phyloP scores from a whole-genome alignment of 768 basidiomycete genomes.

The Boletus reticuloceps region DNA sequence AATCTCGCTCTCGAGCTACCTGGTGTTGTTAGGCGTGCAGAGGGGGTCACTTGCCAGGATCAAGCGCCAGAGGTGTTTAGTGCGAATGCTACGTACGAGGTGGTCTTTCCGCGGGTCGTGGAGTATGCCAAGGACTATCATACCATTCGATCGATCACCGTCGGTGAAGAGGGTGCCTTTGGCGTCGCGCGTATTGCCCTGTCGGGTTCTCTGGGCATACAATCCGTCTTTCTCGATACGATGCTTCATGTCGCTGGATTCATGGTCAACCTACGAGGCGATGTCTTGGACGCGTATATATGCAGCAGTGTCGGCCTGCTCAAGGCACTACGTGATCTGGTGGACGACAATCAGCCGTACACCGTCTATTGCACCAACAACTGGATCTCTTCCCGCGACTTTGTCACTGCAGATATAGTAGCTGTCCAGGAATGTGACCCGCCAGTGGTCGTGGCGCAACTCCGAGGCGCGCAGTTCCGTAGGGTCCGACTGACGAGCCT shows the following conservation, averaged over 20 bases:
- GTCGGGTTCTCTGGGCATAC: slow-evolving; percentile 39
- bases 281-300: slow-evolving; percentile 55
- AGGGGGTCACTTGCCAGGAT: slow-evolving; percentile 27
- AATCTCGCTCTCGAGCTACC: slow-evolving; percentile 41
- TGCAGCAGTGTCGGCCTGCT: slow-evolving; percentile 55
- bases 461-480: slow-evolving; percentile 60
- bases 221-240: slow-evolving; percentile 64
- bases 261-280: slow-evolving; percentile 56
- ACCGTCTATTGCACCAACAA: slow-evolving; percentile 50
- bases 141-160: slow-evolving; percentile 51
- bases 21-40: slow-evolving; percentile 33
- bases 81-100: slow-evolving; percentile 56
- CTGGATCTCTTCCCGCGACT: slow-evolving; percentile 41
- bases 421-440: slow-evolving; percentile 42
- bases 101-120: slow-evolving; percentile 69
- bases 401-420: slow-evolving; percentile 51
- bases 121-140: slow-evolving; percentile 58
- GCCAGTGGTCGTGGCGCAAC: slow-evolving; percentile 47
- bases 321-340: slow-evolving; percentile 41
- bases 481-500: slow-evolving; percentile 51
- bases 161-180: slow-evolving; percentile 46
- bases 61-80: slow-evolving; percentile 46
- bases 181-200: slow-evolving; percentile 51
- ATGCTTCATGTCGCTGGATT: slow-evolving; percentile 71
- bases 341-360: slow-evolving; percentile 43